Conservation (phyloP, 2,329 filamentous ascomycete species). For the Xylaria polymorpha region DNA sequence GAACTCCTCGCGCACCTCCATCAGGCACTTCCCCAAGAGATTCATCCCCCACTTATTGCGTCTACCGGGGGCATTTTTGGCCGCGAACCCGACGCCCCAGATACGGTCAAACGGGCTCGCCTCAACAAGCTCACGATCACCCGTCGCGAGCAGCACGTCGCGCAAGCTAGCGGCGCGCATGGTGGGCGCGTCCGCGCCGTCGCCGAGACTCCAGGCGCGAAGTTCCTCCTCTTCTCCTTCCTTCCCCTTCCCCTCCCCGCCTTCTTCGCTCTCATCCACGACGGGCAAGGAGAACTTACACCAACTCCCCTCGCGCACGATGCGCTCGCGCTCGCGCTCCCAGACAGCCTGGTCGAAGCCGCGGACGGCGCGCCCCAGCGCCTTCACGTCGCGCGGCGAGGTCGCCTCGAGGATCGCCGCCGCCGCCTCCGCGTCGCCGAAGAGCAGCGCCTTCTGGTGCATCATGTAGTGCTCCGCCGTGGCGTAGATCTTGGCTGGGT, state of each 20-base stretch:
- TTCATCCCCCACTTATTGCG: slow-evolving; percentile 71
- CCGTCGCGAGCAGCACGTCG: slow-evolving; percentile 66
- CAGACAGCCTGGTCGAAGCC: slow-evolving; percentile 65
- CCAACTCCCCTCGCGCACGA: slow-evolving; percentile 69
- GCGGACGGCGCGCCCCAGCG: slow-evolving; percentile 65
- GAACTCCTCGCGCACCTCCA: slow-evolving; percentile 66
- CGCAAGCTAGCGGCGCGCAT: slow-evolving; percentile 57
- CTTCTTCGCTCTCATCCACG: slow-evolving; percentile 33
- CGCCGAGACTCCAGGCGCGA: slow-evolving; percentile 35
- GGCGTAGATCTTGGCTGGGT: slow-evolving; percentile 52
- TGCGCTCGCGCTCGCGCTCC: slow-evolving; percentile 60
- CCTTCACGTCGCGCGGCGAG: slow-evolving; percentile 61
- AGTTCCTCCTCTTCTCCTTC: slow-evolving; percentile 32
- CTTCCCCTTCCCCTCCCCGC: slow-evolving; percentile 6
- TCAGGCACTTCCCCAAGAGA: slow-evolving; percentile 71
- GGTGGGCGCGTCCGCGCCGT: slow-evolving; percentile 24
- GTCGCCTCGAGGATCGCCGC: slow-evolving; percentile 59
- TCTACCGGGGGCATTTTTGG: slow-evolving; percentile 59
- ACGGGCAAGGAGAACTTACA: slow-evolving; percentile 68
- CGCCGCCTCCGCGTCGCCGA: slow-evolving; percentile 56
- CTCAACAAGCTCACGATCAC: slow-evolving; percentile 70
- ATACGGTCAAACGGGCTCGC: slow-evolving; percentile 69
- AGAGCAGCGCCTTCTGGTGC: slow-evolving; percentile 44
- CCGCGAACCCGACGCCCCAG: slow-evolving; percentile 74
- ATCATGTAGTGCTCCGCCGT: slow-evolving; percentile 63